Percentiles rank a stretch among this genome's conserved stretches.
Evolutionary conservation across 169 alveolate species (phyloP).

Genomic region (Eimeria tenella): DNA sequence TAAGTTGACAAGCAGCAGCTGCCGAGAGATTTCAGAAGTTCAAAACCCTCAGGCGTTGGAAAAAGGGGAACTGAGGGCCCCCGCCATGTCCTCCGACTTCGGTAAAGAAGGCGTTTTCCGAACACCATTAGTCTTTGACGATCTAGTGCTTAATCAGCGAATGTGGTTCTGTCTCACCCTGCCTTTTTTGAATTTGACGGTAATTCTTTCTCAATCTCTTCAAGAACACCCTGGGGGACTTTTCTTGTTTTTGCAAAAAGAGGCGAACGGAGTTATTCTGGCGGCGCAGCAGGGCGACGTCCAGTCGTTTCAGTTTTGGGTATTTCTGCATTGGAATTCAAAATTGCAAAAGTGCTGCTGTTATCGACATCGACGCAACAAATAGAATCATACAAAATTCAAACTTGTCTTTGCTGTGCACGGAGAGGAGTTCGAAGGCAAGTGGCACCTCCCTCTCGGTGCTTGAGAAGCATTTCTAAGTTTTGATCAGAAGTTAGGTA

Average conservation of each 20-base stretch:
- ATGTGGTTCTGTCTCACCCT: conserved; percentile 76
- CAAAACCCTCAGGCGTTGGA: conserved; percentile 53
- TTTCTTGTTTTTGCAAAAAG: background rate
- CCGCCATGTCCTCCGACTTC: conserved; percentile 52
- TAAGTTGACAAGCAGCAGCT: background rate
- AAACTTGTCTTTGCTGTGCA: conserved; percentile 71
- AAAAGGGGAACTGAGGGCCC: conserved; percentile 45
- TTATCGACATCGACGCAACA: too few relatives aligned
- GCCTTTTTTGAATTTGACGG: conserved; percentile 79
- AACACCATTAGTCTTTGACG: background rate
- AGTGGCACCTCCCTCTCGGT: background rate
- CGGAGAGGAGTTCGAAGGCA: conserved; percentile 78
- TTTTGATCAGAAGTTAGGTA: conserved; percentile 72
- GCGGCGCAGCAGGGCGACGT: conserved; percentile 80
- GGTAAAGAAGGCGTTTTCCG: conserved; percentile 4
- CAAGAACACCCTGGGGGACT: background rate
- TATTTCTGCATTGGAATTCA: background rate
- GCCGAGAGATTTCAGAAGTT: background rate
- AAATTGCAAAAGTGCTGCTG: background rate
- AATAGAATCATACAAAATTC: conserved; percentile 68
- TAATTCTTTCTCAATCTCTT: background rate
- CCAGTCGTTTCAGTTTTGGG: conserved; percentile 78
- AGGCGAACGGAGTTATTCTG: conserved; percentile 77
- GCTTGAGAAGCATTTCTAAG: background rate
- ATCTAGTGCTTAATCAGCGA: background rate